Percentiles rank a stretch among this genome's conserved stretches.
phyloP scores from a whole-genome alignment of 2,329 filamentous ascomycete genomes.

The Pseudogymnoascus sp. region DNA sequence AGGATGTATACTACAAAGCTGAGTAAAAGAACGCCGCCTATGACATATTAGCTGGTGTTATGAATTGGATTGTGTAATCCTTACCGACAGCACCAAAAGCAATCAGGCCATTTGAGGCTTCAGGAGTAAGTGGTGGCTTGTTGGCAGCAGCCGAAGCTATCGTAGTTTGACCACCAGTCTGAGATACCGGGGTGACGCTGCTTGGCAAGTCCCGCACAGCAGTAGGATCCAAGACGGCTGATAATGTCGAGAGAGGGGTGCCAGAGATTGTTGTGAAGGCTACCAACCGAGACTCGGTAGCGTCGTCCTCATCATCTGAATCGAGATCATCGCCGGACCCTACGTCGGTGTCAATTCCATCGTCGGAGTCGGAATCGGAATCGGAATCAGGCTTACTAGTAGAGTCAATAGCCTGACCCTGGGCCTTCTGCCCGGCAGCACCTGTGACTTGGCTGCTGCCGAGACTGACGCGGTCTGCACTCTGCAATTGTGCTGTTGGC shows the following conservation, averaged over 20 bases:
- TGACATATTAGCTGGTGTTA: neutral
- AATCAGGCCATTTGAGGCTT: neutral
- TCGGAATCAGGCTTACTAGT: neutral
- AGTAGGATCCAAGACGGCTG: neutral
- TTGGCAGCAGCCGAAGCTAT: neutral
- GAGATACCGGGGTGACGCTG: neutral
- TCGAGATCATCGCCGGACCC: neutral
- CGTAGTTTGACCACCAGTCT: neutral
- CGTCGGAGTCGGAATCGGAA: neutral
- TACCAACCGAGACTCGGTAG: neutral
- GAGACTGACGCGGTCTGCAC: neutral
- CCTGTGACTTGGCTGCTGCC: neutral
- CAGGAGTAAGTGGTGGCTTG: neutral
- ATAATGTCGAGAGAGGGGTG: neutral
- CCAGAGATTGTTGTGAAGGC: constrained; percentile 1
- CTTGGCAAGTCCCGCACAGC: neutral
- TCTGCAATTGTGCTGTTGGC: constrained; percentile 1
- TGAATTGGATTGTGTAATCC: neutral
- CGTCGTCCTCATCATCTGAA: neutral
- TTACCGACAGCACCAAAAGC: constrained; percentile 3
- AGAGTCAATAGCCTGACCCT: neutral
- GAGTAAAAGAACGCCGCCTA: neutral
- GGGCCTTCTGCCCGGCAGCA: neutral
- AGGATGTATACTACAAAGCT: neutral
- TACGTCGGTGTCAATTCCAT: neutral